A percentile compares a stretch with the other conserved stretches of the same genome.
These are phyloP conservation scores for Lactarius indigo DNA, from an alignment of 768 basidiomycete species.

Conservation along the genomic window DNA sequence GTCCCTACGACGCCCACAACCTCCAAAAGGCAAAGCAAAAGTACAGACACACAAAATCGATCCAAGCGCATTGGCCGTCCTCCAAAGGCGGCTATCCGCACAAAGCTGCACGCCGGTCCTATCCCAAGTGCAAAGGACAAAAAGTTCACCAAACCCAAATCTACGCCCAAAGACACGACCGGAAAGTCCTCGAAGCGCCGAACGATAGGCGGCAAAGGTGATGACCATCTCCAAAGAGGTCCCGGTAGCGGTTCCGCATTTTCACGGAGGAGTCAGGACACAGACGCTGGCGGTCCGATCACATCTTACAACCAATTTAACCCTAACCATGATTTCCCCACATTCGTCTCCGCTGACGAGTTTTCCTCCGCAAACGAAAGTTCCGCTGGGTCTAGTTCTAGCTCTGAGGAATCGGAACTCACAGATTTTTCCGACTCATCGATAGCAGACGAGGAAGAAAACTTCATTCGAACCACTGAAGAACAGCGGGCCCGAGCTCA, in stretches of 20 bases:
- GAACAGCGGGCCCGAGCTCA: slow-evolving; percentile 22
- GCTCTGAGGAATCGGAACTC: slow-evolving; percentile 21
- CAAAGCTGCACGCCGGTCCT: not conserved
- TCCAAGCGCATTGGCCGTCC: slow-evolving; percentile 17
- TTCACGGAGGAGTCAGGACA: slow-evolving; percentile 14
- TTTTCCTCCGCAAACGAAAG: slow-evolving; percentile 31
- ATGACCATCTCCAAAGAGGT: slow-evolving; percentile 11
- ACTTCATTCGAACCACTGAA: slow-evolving; percentile 22
- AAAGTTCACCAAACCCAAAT: slow-evolving; percentile 14
- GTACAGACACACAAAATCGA: slow-evolving; percentile 5
- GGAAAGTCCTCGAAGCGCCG: slow-evolving; percentile 12
- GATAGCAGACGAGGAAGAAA: slow-evolving; percentile 23
- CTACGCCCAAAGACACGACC: slow-evolving; percentile 25
- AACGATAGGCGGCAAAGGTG: not conserved
- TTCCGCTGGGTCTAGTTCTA: slow-evolving; percentile 27
- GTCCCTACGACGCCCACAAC: not conserved
- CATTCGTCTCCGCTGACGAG: slow-evolving; percentile 26
- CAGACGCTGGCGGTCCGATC: slow-evolving; percentile 16
- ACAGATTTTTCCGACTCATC: slow-evolving; percentile 26
- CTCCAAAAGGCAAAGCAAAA: slow-evolving; percentile 20
- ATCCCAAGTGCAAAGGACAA: slow-evolving; percentile 11
- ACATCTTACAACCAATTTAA: slow-evolving; percentile 1
- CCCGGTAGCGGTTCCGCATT: slow-evolving; percentile 10
- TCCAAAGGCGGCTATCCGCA: slow-evolving; percentile 1
- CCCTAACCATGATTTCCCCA: slow-evolving; percentile 22